Evolutionary conservation across 345 rosid genomes (phyloP).

Genomic region (Trapa bicornis): DNA sequence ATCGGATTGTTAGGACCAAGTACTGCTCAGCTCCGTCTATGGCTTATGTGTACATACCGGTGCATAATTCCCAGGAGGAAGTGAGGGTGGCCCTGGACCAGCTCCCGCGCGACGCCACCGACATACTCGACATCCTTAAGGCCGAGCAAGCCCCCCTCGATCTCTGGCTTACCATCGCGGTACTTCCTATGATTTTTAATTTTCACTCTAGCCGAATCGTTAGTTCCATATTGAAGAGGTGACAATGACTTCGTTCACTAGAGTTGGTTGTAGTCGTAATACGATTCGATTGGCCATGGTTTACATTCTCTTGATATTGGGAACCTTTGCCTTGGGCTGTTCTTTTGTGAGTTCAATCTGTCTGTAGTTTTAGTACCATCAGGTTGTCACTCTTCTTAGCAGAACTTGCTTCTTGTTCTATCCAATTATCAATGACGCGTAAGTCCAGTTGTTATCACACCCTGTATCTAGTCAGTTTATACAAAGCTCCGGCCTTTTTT

Average conservation of each 20-base stretch:
- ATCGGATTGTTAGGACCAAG: not conserved
- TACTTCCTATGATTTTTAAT: constrained; percentile 10
- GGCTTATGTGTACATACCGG: constrained; percentile 90
- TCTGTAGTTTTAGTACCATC: not conserved
- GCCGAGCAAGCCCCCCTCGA: constrained; percentile 99
- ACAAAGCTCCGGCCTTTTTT: too few relatives aligned
- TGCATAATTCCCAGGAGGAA: constrained; percentile 98
- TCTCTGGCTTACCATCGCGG: constrained; percentile 98
- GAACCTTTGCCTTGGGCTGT: not conserved
- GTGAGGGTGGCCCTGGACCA: constrained; percentile 92
- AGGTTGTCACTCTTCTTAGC: not conserved
- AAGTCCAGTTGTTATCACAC: not conserved
- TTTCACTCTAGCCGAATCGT: not conserved
- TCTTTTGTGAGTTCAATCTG: not conserved
- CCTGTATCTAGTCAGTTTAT: not conserved
- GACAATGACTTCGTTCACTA: not conserved
- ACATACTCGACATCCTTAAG: constrained; percentile 93
- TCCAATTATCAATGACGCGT: not conserved
- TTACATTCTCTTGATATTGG: not conserved
- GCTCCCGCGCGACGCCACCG: constrained; percentile 94
- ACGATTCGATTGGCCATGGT: not conserved
- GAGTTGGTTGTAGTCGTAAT: not conserved
- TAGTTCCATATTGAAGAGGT: not conserved
- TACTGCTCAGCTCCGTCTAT: constrained; percentile 11
- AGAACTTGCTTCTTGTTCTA: not conserved